Base-by-base conservation (phyloP, 352 stramenopile genomes). In the Phytophthora nicotianae region DNA sequence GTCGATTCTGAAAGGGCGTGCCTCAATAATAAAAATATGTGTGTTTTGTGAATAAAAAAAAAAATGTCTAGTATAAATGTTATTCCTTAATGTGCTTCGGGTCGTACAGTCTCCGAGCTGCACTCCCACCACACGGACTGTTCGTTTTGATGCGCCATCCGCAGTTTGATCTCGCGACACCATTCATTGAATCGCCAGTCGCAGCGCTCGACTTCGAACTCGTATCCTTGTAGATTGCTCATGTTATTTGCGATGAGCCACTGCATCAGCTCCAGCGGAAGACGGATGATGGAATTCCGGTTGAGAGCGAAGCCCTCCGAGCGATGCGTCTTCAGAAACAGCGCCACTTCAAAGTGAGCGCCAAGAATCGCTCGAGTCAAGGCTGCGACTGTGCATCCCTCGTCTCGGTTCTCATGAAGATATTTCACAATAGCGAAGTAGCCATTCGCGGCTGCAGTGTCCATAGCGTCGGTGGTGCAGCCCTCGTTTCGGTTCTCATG, bases 111-210 rank as follows among this genome's bases (percentile, higher is more conserved):
- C 5, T 55, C 14, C 9, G 65, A 24, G n/a, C 29, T 49, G 43
- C 52, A 69, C 37, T 73, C 59, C 65, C 59, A 73, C 65, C 65
- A 69, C 20, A 62, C 53, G 6, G 59, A 73, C 17, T 47, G 2
- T 6, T 69, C 59, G 24, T 73, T 73, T 40, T 61, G 53, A 27
- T 69, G 59, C 11, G 53, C 59, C 59, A 73, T 58, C 17, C 53
- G 48, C 50, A 73, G 38, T 29, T 69, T 69, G 3, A 56, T 35
- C 40, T 49, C 38, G 4, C 37, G 41, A 14, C 65, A 74, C 60
- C 60, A 74, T 16, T 63, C 47, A 7, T 70, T 74, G 17, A 66
- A 74, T 1, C 50, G 54, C 65, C 65, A 74, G 54, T 74, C 65
- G 2, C 26, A 59, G 10, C 49, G 49, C 4, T 50, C 59, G 7